Evolutionary conservation across 495 filamentous ascomycete genomes (phyloP), one percentile per base, ranked within the genome.

Genomic region (Tuber aestivum): DNA sequence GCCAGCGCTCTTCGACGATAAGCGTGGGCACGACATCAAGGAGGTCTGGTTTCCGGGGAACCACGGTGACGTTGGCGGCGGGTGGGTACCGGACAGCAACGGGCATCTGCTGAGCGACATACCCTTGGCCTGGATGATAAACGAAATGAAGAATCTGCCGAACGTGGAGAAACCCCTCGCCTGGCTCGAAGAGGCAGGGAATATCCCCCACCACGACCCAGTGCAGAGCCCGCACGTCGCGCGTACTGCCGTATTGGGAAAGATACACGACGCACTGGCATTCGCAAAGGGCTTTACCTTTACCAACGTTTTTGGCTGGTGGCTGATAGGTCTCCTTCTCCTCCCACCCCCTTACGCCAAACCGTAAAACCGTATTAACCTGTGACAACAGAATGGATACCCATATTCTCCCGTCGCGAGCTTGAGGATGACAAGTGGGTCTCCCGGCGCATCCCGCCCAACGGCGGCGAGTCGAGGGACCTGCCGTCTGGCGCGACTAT

Each of bases 61-160:
- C 27, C 86, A 87, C 56, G 84, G 85, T 10, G 86, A 87, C 40
- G 84, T 87, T 12, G 86, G 86, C 7, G 86, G 86, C 21, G 85
- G 83, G 70, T 84, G 80, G 83, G 2, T 83, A 80, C 80, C 82
- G 79, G 8, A 77, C 77, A 20, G 32, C 65, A 9, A 72, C 61
- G 9, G 73, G 44, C 21, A 72, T 69, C 35, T 75, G 70, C 44
- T 86, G 68, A 84, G 83, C 21, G 83, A 86, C 69, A 83, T 84
- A 35, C 81, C 85, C 37, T 79, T 86, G 2, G 77, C 79, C 14
- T 86, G 85, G 85, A 86, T 86, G 84, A 80, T 86, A 41, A 76
- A 83, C 20, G 84, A 85, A 70, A 75, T 85, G 18, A 72, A 83
- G 35, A 77, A 81, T 12, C 77, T 83, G 6, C 42, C 79, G 7